phyloP scores from a whole-genome alignment of 805 yeast genomes.

The Saccharomycopsis schoenii region DNA sequence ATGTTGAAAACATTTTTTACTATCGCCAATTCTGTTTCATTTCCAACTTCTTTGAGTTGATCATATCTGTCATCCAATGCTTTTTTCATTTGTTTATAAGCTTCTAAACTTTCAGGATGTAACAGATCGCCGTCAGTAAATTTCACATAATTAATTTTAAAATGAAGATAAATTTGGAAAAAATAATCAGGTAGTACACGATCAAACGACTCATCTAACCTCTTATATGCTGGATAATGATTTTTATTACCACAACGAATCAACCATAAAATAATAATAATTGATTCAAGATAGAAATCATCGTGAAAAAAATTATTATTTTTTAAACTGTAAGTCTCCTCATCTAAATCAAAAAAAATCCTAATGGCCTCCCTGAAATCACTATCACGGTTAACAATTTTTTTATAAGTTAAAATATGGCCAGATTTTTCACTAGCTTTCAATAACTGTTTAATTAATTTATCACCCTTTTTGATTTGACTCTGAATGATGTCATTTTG shows the following conservation, averaged over 20 bases:
- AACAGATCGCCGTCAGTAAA: background rate
- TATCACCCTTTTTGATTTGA: slow-evolving; percentile 36
- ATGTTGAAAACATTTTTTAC: background rate
- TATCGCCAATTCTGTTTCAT: background rate
- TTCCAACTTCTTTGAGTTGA: background rate
- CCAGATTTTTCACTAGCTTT: slow-evolving; percentile 22
- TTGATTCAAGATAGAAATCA: background rate
- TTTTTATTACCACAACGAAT: slow-evolving; percentile 44
- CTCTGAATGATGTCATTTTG: slow-evolving; percentile 41
- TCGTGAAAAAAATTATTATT: background rate
- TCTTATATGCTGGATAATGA: slow-evolving; percentile 8
- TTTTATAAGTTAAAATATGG: slow-evolving; percentile 50
- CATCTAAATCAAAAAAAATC: background rate
- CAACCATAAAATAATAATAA: slow-evolving; percentile 51
- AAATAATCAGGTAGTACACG: slow-evolving; percentile 7
- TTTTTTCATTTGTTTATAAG: background rate
- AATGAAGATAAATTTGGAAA: slow-evolving; percentile 8
- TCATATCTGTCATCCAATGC: background rate
- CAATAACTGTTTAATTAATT: slow-evolving; percentile 35
- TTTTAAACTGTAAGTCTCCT: background rate
- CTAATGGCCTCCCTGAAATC: slow-evolving; percentile 26
- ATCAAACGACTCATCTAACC: slow-evolving; percentile 2
- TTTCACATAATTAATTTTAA: slow-evolving; percentile 3
- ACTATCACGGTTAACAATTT: slow-evolving; percentile 45
- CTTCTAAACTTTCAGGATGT: background rate